Conservation (phyloP, 2,329 filamentous ascomycete species). For the Epichloe sylvatica region DNA sequence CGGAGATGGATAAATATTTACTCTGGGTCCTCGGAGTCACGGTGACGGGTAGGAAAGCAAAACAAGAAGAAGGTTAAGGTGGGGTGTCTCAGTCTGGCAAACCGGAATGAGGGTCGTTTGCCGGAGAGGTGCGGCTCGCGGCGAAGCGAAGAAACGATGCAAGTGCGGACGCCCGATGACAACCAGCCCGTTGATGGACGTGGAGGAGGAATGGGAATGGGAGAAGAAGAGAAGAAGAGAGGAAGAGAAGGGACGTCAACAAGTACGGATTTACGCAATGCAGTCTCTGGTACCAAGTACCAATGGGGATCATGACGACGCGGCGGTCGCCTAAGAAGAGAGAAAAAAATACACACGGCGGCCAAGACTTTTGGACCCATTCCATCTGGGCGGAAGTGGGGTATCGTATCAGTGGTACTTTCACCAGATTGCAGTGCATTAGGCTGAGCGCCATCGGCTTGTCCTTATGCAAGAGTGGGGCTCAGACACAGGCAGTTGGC, state of each 20-base stretch:
- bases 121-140: constrained; percentile 1
- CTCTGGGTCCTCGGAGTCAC: not conserved
- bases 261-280: not conserved
- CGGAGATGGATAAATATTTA: not conserved
- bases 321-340: not conserved
- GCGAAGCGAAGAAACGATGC: not conserved
- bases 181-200: not conserved
- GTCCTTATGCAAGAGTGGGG: too few species aligned
- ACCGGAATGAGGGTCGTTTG: not conserved
- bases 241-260: not conserved
- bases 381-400: too few species aligned
- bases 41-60: not conserved
- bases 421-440: too few species aligned
- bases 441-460: too few species aligned
- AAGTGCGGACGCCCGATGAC: not conserved
- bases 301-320: not conserved
- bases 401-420: too few species aligned
- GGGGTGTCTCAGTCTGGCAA: not conserved
- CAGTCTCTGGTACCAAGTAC: not conserved
- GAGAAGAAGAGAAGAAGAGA: not conserved
- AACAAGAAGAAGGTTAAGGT: not conserved
- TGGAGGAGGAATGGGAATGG: not conserved
- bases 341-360: too few species aligned
- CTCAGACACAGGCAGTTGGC: too few species aligned
- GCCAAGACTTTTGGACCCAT: too few species aligned